phyloP scores from a whole-genome alignment of 2,329 filamentous ascomycete genomes.

The Penicillium hordei region DNA sequence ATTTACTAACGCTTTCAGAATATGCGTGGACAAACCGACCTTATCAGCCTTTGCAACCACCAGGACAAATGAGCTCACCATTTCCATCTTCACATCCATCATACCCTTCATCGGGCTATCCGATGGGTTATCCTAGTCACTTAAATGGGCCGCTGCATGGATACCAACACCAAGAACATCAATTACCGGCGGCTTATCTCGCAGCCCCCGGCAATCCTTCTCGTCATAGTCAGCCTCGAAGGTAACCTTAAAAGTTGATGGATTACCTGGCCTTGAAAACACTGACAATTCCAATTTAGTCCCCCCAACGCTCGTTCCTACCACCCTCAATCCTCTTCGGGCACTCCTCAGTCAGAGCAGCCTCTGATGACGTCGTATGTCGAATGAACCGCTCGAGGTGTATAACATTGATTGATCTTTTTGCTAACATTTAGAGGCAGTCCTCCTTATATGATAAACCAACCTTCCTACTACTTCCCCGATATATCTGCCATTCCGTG shows the following conservation, averaged over 20 bases:
- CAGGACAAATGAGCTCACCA: constrained; percentile 29
- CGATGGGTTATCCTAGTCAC: constrained; percentile 29
- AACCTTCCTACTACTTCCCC: constrained; percentile 36
- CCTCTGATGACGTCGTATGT: constrained; percentile 23
- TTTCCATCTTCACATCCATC: constrained; percentile 26
- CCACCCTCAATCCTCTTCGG: constrained; percentile 14
- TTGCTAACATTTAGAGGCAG: constrained; percentile 21
- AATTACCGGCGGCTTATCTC: constrained; percentile 16
- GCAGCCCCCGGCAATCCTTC: constrained; percentile 10
- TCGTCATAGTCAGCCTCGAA: constrained; percentile 18
- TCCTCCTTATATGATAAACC: constrained; percentile 37
- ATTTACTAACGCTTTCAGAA: constrained; percentile 26
- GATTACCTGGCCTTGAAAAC: background rate
- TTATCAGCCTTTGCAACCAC: constrained; percentile 30
- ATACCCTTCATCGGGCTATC: constrained; percentile 26
- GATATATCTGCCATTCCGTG: constrained; percentile 34
- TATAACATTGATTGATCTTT: background rate
- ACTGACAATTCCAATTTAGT: constrained; percentile 12
- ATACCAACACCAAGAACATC: constrained; percentile 17
- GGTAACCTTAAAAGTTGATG: constrained; percentile 10
- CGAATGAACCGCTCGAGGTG: background rate
- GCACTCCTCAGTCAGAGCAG: constrained; percentile 14
- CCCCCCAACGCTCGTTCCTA: constrained; percentile 17
- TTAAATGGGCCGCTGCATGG: constrained; percentile 18
- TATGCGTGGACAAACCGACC: constrained; percentile 35